Evolutionary conservation across 2,329 filamentous ascomycete species (phyloP).

Genomic region (Capronia coronata): DNA sequence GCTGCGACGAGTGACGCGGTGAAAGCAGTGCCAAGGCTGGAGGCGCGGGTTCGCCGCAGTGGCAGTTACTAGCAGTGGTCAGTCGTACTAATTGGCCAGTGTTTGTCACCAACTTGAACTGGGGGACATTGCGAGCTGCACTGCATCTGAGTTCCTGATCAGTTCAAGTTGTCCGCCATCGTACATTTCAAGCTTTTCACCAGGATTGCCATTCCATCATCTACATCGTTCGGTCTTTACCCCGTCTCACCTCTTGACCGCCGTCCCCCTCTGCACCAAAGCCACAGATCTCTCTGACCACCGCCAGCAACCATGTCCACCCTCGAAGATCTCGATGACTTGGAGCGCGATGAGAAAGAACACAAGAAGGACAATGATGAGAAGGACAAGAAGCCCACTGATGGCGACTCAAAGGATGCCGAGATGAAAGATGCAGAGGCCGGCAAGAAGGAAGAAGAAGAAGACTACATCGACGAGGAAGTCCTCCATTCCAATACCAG

Average conservation of each 20-base stretch:
- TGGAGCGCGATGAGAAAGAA: constrained; percentile 70
- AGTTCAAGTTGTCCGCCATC: not conserved
- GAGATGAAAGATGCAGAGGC: constrained; percentile 83
- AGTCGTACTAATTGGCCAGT: too few species aligned
- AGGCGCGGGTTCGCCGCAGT: not conserved
- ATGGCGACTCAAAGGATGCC: constrained; percentile 61
- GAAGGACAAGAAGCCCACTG: constrained; percentile 50
- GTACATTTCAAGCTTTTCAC: not conserved
- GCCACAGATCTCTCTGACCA: not conserved
- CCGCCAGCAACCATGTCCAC: constrained; percentile 62
- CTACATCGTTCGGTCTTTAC: not conserved
- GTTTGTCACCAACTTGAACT: too few species aligned
- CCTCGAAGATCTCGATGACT: constrained; percentile 83
- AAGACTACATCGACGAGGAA: constrained; percentile 84
- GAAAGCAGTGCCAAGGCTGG: constrained; percentile 5
- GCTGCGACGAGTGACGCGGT: constrained; percentile 23
- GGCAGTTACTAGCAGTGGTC: not conserved
- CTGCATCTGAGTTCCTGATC: not conserved
- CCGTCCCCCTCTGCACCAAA: not conserved
- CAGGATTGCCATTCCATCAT: not conserved
- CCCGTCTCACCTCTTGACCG: not conserved
- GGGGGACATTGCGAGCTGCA: not conserved
- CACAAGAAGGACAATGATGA: constrained; percentile 53
- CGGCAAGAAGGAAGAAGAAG: constrained; percentile 58
- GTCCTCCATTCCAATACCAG: constrained; percentile 87